Conservation (phyloP, 345 rosid species). For the Erysimum cheiranthoides region DNA sequence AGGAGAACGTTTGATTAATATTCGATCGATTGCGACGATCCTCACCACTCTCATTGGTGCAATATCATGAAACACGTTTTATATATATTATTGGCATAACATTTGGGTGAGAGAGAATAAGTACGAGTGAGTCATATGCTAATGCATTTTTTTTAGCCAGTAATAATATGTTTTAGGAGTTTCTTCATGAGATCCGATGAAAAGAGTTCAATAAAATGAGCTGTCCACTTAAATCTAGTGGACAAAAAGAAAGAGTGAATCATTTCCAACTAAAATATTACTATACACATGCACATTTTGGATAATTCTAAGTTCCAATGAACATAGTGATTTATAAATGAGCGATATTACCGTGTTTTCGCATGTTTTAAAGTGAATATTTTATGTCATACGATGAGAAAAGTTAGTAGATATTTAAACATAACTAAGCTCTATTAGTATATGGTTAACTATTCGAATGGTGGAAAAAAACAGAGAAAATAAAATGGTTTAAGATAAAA, state of each 20-base stretch:
- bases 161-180: constrained; percentile 18
- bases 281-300: neutral
- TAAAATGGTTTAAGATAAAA: neutral
- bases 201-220: neutral
- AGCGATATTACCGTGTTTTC: neutral
- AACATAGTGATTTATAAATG: neutral
- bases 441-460: neutral
- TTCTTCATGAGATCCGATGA: constrained; percentile 5
- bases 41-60: constrained; percentile 29
- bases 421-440: too few relatives aligned
- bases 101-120: constrained; percentile 24
- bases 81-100: constrained; percentile 12
- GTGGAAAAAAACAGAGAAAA: neutral
- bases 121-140: constrained; percentile 14
- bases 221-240: neutral
- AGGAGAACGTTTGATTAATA: constrained; percentile 1
- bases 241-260: neutral
- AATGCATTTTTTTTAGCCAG: neutral
- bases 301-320: neutral
- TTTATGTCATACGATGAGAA: neutral
- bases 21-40: constrained; percentile 21
- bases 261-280: neutral
- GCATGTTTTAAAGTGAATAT: neutral
- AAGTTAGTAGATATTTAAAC: neutral
- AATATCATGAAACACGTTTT: constrained; percentile 33